Conservation (phyloP, 164 flowering plant genomes). For the Tetrastigma voinierianum region DNA sequence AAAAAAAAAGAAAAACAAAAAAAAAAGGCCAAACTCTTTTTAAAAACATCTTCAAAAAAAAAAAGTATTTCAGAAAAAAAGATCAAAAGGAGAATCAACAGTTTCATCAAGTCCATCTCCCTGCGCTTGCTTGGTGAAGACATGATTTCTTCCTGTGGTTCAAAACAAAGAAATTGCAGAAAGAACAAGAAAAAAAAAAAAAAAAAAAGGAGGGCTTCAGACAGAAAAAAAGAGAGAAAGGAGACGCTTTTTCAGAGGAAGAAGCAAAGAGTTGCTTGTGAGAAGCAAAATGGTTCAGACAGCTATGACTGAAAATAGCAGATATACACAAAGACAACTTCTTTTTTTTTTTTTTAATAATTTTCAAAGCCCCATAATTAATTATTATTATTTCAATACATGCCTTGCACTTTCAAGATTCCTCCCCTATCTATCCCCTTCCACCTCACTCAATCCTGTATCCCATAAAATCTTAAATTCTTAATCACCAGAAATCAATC, state of each 20-base stretch:
- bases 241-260: no score
- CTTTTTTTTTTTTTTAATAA: no score
- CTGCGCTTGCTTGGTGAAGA: conserved; percentile 84
- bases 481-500: no score
- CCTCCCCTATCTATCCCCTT: no score
- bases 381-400: no score
- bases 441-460: no score
- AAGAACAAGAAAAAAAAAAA: not conserved
- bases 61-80: not conserved
- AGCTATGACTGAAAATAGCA: conserved; percentile 1
- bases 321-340: no score
- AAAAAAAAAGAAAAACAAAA: not conserved
- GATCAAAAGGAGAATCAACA: conserved; percentile 27
- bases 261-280: conserved; percentile 1
- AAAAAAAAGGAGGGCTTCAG: not conserved
- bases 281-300: conserved; percentile 11
- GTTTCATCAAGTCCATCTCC: conserved; percentile 82
- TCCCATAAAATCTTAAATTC: no score
- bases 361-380: no score
- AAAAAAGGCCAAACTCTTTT: not conserved
- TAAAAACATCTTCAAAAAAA: no score
- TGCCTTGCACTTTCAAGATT: no score
- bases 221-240: conserved; percentile 5
- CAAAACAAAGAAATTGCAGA: no score
- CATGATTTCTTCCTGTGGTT: conserved; percentile 33